phyloP scores from a whole-genome alignment of 768 basidiomycete genomes.

The Naganishia onofrii region DNA sequence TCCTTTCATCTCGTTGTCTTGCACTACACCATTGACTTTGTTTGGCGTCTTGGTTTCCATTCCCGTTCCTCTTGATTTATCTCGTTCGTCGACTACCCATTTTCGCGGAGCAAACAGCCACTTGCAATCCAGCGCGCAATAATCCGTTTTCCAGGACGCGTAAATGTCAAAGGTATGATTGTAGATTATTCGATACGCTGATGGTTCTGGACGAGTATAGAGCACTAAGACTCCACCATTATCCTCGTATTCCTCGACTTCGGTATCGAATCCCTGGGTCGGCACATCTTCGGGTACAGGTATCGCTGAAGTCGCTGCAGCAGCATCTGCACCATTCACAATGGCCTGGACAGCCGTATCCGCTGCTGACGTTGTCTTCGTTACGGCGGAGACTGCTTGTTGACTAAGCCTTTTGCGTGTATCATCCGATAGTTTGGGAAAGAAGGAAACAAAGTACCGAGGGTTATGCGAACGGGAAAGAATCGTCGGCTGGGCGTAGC shows the following conservation, averaged over 20 bases:
- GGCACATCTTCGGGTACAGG: neutral
- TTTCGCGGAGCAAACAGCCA: constrained; percentile 24
- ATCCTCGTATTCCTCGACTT: constrained; percentile 22
- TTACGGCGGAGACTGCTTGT: neutral
- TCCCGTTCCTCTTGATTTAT: neutral
- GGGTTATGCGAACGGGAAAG: constrained; percentile 27
- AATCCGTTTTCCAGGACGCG: constrained; percentile 25
- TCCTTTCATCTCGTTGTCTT: constrained; percentile 9
- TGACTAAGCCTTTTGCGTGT: neutral
- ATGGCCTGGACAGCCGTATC: constrained; percentile 3
- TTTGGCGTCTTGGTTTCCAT: neutral
- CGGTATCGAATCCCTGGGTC: constrained; percentile 8
- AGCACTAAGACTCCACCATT: constrained; percentile 13
- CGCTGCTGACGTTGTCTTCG: neutral
- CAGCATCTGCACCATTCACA: constrained; percentile 2
- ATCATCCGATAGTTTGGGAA: constrained; percentile 15
- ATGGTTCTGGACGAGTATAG: constrained; percentile 20
- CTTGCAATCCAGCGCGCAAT: constrained; percentile 16
- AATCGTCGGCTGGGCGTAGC: constrained; percentile 22
- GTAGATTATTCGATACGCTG: constrained; percentile 16
- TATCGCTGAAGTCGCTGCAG: constrained; percentile 9
- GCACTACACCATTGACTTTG: neutral
- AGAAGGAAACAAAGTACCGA: constrained; percentile 23
- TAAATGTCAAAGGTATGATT: constrained; percentile 22
- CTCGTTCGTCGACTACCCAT: constrained; percentile 7